Percentiles rank a stretch among this genome's conserved stretches.
Conservation (phyloP, 164 flowering plant genomes). For the Taxillus chinensis region DNA sequence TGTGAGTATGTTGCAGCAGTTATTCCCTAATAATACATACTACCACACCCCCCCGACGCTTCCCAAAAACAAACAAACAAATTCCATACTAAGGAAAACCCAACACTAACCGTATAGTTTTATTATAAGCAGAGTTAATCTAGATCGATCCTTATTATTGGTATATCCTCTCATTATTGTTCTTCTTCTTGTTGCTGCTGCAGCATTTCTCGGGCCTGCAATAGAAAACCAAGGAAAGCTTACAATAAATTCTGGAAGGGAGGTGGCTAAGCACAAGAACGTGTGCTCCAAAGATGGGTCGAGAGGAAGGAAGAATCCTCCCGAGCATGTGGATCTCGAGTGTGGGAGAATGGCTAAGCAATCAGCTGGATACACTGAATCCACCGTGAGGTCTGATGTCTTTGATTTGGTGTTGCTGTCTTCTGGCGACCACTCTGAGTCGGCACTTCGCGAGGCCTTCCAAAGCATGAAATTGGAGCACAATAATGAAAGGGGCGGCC, state of each 20-base stretch:
- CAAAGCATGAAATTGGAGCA: conserved; percentile 8
- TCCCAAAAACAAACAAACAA: too few species aligned
- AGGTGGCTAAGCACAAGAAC: conserved; percentile 15
- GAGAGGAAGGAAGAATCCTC: conserved; percentile 17
- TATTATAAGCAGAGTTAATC: too few species aligned
- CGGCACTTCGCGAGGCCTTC: conserved; percentile 19
- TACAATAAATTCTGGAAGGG: conserved; percentile 2
- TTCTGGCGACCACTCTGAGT: conserved; percentile 13
- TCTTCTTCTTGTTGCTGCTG: too few species aligned
- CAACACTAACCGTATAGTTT: too few species aligned
- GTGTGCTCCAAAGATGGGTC: conserved; percentile 12
- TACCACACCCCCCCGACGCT: too few species aligned
- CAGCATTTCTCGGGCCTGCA: too few species aligned
- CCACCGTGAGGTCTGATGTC: conserved; percentile 16
- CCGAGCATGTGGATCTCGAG: conserved; percentile 16
- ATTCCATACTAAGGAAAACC: too few species aligned
- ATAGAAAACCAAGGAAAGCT: too few species aligned
- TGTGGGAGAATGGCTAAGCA: conserved; percentile 20
- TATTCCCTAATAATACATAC: too few species aligned
- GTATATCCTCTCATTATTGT: too few species aligned
- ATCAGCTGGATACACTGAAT: conserved; percentile 21
- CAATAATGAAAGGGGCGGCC: conserved; percentile 10
- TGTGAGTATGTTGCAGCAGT: too few species aligned
- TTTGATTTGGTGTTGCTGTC: conserved; percentile 22
- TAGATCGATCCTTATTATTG: too few species aligned